Base-by-base conservation (phyloP, 1,139 yeast genomes). In the Pichia sp. region DNA sequence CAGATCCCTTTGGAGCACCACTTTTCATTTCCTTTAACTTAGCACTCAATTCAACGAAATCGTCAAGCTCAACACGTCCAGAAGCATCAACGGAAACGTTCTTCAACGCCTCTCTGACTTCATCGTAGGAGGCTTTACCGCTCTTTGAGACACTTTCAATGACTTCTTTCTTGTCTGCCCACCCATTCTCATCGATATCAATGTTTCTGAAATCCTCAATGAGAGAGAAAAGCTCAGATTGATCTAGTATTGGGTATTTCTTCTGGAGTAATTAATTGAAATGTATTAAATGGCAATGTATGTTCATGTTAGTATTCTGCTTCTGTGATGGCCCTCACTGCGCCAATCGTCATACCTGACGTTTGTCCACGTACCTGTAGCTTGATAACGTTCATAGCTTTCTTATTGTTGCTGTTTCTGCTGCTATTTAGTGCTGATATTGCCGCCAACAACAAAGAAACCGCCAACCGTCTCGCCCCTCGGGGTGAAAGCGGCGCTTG, bases 1-100 rank as follows among this genome's bases (percentile, higher is more conserved):
- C 52, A 34, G 59, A 47, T 6, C 65, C 9, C 19, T 12, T 15
- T 7, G 24, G 14, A 9, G 30, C 17, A 29, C 21, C 14, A 6
- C 20, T 28, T 21, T 40, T 42, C 8, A 37, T 6, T 31, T 42
- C 49, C 52, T 77, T 78, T 47, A 82, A 64, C 49, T 79, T 80
- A 12, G 88, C 81, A 42, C 78, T 69, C 53, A 91, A 72, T 56
- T 86, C 96, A 27, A 91, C 96, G 56, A 77, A 93, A 58, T 91
- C 99, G 42, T 93, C 99, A 54, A 91, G 66, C 59, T 93, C 99
- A 38, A 91, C 96, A 53, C 85, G 87, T 15, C 98, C 99, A 10
- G 94, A 82, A 8, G 98, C 95, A 62, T 91, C 99, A 29, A 91
- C 94, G 50, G 83, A 82, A 34, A 87, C 96, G 31, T 71, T 74